Evolutionary conservation across 1,284 basidiomycete species (phyloP), one percentile per base, ranked within the genome.

Genomic region (Papiliotrema flavescens): DNA sequence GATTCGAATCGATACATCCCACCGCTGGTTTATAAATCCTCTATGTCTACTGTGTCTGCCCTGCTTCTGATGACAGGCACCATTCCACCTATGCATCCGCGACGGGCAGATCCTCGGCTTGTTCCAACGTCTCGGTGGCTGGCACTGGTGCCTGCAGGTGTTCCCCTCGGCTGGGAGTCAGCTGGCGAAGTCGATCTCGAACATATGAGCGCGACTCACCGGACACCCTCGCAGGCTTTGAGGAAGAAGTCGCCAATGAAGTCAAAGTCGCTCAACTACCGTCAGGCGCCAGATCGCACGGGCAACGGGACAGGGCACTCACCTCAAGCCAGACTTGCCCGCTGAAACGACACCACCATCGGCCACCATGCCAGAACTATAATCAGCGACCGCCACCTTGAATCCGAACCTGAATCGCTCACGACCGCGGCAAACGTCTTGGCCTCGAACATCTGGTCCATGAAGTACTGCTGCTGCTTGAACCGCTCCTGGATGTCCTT

Each of bases 261-360:
- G 36, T 69, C 66, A 53, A 77, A 79, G 59, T 79, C 77, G 37
- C 54, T 54, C 22, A 77, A 48, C 59, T 76, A 54, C 15, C 14
- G 15, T 51, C 41, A 57, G 47, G 28, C n/a, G 22, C n/a, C 34
- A 23, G 23, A 34, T 37, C 15, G n/a, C 9, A 23, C 35, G 17
- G 22, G 14, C 2, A 35, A 19, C 5, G 32, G 20, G 40, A 47
- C 13, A 26, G 22, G n/a, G 24, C 11, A 77, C 81, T 24, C 58
- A 87, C 85, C 76, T 89, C 87, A 51, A 82, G 85, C 80, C 81
- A 90, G 1, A 90, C 81, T 69, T 90, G 88, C 9, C 80, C 82
- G 56, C 85, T 85, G 66, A 83, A 83, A 40, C 88, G 79, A 3
- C 80, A 79, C 85, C 86, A 89, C 85, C 85, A 88, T 26, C 75